Evolutionary conservation across 306 rosid genomes (phyloP).

Genomic region (Cucurbita ficifolia): DNA sequence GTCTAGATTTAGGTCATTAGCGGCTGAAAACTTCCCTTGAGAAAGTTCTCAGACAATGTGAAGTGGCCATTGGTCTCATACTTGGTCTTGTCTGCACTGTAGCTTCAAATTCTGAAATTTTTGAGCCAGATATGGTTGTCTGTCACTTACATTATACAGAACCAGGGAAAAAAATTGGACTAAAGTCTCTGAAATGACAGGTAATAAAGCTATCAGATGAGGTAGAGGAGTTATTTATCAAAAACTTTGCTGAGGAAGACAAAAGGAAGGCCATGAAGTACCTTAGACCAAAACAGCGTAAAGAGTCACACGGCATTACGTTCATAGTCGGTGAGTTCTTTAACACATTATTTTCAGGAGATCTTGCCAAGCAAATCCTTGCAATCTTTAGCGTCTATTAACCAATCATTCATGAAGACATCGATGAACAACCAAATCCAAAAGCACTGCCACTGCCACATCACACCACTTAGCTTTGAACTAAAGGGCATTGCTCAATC

Average conservation of each 20-base stretch:
- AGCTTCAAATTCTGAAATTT: slow-evolving; percentile 16
- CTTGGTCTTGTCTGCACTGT: slow-evolving; percentile 28
- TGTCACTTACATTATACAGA: slow-evolving; percentile 15
- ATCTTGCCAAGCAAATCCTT: background rate
- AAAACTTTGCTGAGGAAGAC: slow-evolving; percentile 55
- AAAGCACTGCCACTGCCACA: slow-evolving; percentile 12
- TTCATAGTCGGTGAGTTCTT: slow-evolving; percentile 76
- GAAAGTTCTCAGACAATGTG: slow-evolving; percentile 38
- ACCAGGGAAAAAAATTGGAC: background rate
- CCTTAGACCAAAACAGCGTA: slow-evolving; percentile 65
- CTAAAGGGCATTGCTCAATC: slow-evolving; percentile 21
- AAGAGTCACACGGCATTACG: slow-evolving; percentile 75
- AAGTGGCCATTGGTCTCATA: slow-evolving; percentile 52
- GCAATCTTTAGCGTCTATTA: background rate
- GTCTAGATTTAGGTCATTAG: slow-evolving; percentile 37
- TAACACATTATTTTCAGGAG: background rate
- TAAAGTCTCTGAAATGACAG: slow-evolving; percentile 34
- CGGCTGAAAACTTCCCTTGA: slow-evolving; percentile 16
- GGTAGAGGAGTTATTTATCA: slow-evolving; percentile 73
- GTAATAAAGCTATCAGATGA: slow-evolving; percentile 55
- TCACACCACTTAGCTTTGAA: slow-evolving; percentile 32
- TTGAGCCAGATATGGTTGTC: slow-evolving; percentile 43
- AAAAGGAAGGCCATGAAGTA: slow-evolving; percentile 88
- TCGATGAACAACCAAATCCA: background rate
- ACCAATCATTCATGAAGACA: background rate